These are phyloP conservation scores for Euphorbia schlechtendalii DNA, from an alignment of 441 rosid species.

Conservation along the genomic window DNA sequence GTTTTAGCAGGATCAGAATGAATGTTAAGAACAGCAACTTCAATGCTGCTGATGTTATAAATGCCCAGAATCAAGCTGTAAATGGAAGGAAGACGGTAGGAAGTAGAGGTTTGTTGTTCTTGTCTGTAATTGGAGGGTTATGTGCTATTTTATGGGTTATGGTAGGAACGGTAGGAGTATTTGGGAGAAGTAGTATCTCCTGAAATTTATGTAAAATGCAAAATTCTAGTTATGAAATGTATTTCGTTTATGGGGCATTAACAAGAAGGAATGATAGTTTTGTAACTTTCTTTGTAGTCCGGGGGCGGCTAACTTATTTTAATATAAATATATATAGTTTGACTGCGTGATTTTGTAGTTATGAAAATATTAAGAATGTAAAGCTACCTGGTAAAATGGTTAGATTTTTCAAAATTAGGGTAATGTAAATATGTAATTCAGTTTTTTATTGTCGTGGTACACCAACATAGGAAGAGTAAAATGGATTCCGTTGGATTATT, in stretches of 20 bases:
- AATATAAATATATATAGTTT: background rate
- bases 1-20: slow-evolving; percentile 59
- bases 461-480: no score
- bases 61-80: slow-evolving; percentile 18
- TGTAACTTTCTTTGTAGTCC: no score
- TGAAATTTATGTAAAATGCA: slow-evolving; percentile 19
- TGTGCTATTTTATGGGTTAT: slow-evolving; percentile 63
- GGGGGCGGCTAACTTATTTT: background rate
- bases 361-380: no score
- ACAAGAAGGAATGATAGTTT: no score
- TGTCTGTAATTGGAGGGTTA: slow-evolving; percentile 51
- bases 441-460: no score
- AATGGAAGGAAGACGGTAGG: slow-evolving; percentile 27
- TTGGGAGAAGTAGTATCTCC: slow-evolving; percentile 34
- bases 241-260: background rate
- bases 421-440: no score
- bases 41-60: slow-evolving; percentile 13
- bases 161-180: slow-evolving; percentile 34
- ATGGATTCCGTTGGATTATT: no score
- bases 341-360: background rate
- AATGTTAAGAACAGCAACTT: slow-evolving; percentile 27
- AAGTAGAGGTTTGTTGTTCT: slow-evolving; percentile 40
- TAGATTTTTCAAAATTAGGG: no score
- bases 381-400: no score
- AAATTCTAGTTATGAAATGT: slow-evolving; percentile 6